A percentile compares a stretch with the other conserved stretches of the same genome.
These are phyloP conservation scores for Clarireedia hainanense DNA, from an alignment of 2,329 filamentous ascomycete genomes.

Conservation along the genomic window DNA sequence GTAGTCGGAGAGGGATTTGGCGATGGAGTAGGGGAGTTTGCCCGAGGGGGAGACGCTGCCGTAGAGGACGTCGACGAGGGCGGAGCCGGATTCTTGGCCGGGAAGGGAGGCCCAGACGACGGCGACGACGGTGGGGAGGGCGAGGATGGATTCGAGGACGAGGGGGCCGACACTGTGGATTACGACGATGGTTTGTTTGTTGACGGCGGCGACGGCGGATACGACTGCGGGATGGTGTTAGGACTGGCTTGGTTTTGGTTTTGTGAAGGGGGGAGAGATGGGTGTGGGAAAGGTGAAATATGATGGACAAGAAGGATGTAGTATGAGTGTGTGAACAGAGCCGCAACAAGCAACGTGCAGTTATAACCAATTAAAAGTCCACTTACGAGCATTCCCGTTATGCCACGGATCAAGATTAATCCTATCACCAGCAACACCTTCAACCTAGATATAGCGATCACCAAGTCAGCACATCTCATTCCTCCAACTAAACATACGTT, in stretches of 20 bases:
- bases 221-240: constrained; percentile 33
- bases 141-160: constrained; percentile 50
- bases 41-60: constrained; percentile 46
- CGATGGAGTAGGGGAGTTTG: constrained; percentile 50
- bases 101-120: constrained; percentile 53
- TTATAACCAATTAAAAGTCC: no score
- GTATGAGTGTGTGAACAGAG: no score
- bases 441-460: constrained; percentile 13
- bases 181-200: constrained; percentile 55
- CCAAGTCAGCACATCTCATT: no score
- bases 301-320: no score
- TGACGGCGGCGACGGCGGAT: constrained; percentile 46
- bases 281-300: no score
- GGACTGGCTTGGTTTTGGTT: no score
- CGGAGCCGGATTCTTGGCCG: constrained; percentile 53
- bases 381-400: constrained; percentile 24
- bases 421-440: constrained; percentile 41
- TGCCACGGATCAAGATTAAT: constrained; percentile 61
- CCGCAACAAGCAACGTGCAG: no score
- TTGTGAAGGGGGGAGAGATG: no score
- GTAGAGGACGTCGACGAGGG: constrained; percentile 53
- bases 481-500: no score
- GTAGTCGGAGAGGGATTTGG: constrained; percentile 41
- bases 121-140: constrained; percentile 55
- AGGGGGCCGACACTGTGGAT: constrained; percentile 56